Conservation (phyloP, 495 filamentous ascomycete genomes). For the Jackrogersella minutella region DNA sequence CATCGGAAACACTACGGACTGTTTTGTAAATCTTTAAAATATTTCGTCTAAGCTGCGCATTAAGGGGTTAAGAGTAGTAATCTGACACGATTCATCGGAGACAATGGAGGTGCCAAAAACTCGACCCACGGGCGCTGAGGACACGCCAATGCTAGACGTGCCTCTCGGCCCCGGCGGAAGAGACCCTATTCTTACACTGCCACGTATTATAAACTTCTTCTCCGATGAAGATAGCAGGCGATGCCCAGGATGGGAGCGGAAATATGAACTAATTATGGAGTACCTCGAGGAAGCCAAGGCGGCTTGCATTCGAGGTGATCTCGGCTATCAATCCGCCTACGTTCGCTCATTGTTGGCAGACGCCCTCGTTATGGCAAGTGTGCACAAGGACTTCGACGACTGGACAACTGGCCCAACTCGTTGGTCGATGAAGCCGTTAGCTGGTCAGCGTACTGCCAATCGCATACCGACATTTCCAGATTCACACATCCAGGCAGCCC, state of each 20-base stretch:
- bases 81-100: background rate
- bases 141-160: background rate
- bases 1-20: background rate
- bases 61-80: background rate
- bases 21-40: constrained; percentile 4
- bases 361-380: constrained; percentile 24
- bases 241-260: constrained; percentile 14
- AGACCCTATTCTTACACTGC: constrained; percentile 22
- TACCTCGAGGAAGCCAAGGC: constrained; percentile 33
- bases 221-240: constrained; percentile 34
- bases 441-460: constrained; percentile 7
- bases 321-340: constrained; percentile 30
- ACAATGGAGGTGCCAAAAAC: background rate
- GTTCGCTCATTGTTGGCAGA: constrained; percentile 25
- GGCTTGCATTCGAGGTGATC: constrained; percentile 25
- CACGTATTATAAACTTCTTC: constrained; percentile 31
- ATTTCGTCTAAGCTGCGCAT: background rate
- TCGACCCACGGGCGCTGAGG: too few species aligned
- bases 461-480: constrained; percentile 36
- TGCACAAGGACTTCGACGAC: constrained; percentile 14
- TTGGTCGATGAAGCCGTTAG: constrained; percentile 31
- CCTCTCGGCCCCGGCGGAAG: constrained; percentile 22
- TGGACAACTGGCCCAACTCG: constrained; percentile 10
- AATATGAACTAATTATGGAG: constrained; percentile 8
- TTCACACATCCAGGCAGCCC: constrained; percentile 9